Evolutionary conservation across 306 rosid species (phyloP), one percentile per base, ranked within the genome.

Genomic region (Acacia melanoxylon): DNA sequence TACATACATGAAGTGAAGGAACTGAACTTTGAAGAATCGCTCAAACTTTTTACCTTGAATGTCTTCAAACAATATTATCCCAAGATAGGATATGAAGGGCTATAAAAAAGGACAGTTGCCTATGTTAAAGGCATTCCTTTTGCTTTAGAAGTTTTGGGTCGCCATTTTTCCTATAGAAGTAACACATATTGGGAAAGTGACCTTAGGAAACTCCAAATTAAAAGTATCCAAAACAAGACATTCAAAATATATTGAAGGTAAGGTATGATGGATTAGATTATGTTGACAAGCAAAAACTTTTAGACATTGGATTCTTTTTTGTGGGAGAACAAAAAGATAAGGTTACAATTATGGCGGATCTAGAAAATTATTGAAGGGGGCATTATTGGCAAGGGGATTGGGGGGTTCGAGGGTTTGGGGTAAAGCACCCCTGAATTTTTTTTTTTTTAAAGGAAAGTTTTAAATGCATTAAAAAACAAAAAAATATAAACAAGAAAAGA

Each of bases 221-320:
- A 29, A 76, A 27, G 13, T 5, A 51, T 74, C 81, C 78, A 1
- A 19, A 68, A 11, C 24, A 52, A 67, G 14, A 13, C 22, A 80
- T 84, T 69, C 79, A 82, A 10, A 71, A 63, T 12, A 78, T 68
- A 16, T 58, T 84, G 7, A 63, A 48, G 51, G 67, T 77, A 62
- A 82, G 88, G 69, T 84, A 31, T 31, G 69, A 82, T 37, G 86
- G 44, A 15, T 73, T 86, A n/a, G 81, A 78, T 17, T 4, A 12
- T 2, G 31, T 1, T 5, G 68, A 74, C 20, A 40, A 16, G 35
- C 5, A 74, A 0, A 82, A 82, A n/a, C 75, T 84, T 19, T 19
- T 84, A 4, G 78, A 80, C 37, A 84, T 84, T 33, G 87, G 74
- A 46, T 85, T 76, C 48, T 78, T 82, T 4, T 58, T 85, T 20